Conservation (phyloP, 1,284 basidiomycete species). For the Testicularia cyperi region DNA sequence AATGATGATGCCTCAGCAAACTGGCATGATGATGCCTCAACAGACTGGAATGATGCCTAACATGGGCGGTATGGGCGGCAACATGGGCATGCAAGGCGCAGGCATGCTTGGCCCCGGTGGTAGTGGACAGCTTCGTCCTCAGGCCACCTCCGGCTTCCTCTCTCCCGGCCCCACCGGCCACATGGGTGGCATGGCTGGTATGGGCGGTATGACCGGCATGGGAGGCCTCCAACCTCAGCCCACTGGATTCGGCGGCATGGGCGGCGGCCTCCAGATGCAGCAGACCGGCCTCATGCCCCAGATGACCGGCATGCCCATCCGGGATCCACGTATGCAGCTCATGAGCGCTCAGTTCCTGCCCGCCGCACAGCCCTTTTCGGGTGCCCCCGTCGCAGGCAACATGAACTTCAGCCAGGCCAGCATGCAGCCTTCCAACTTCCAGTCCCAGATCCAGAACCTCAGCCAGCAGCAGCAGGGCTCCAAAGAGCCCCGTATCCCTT, state of each 20-base stretch:
- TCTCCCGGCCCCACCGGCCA: constrained; percentile 41
- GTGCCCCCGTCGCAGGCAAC: constrained; percentile 50
- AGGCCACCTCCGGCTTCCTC: constrained; percentile 24
- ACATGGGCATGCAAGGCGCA: constrained; percentile 17
- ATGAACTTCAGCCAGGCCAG: constrained; percentile 58
- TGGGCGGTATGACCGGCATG: constrained; percentile 15
- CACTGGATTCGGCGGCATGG: constrained; percentile 36
- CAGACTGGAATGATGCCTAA: constrained; percentile 1
- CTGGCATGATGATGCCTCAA: constrained; percentile 1
- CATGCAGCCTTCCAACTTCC: constrained; percentile 58
- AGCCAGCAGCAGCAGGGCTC: constrained; percentile 70
- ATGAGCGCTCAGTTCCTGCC: constrained; percentile 59
- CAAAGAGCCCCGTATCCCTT: constrained; percentile 76
- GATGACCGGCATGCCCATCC: constrained; percentile 57
- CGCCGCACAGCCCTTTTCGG: constrained; percentile 56
- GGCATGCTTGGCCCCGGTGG: constrained; percentile 1
- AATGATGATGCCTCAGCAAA: constrained; percentile 11
- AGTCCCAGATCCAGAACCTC: constrained; percentile 52
- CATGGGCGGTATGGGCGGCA: constrained; percentile 11
- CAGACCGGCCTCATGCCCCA: constrained; percentile 56
- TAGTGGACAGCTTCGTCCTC: constrained; percentile 11
- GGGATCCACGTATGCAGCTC: constrained; percentile 56
- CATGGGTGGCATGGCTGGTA: constrained; percentile 29
- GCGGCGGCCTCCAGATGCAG: constrained; percentile 46
- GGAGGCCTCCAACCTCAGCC: constrained; percentile 45